Evolutionary conservation across 805 yeast species (phyloP), one percentile per base, ranked within the genome.

Genomic region (Pichia eremophila): DNA sequence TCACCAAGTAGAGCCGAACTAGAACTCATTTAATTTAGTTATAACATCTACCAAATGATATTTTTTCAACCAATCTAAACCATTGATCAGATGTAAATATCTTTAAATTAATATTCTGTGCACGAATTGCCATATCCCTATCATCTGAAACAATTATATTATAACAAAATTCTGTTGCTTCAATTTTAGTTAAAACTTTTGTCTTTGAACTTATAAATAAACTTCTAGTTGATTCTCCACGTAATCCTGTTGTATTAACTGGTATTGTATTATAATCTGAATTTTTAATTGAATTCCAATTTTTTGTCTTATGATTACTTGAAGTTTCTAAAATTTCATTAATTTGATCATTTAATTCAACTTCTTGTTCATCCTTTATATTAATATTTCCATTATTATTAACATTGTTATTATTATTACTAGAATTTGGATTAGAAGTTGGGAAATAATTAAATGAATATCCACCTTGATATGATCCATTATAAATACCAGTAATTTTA

Each of bases 141-240:
- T 85, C 91, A 63, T 85, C 91, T 2, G 90, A 81, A 36, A 85
- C 76, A 44, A 85, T 64, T 28, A 82, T 72, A 52, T 84, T 78
- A 59, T 78, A 79, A 43, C 73, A 67, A 60, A 80, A 78, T 28
- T 61, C 58, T 45, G 64, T 63, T 15, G 80, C 71, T 37, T 69
- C 65, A n/a, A 50, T 46, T 15, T 59, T 51, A 36, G 43, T 56
- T 57, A 72, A 46, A 56, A 59, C 46, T 12, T 31, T 40, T 18
- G 29, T 34, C 25, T 51, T 51, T 5, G 52, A 45, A 19, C 47
- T 36, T 8, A 51, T 41, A 34, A 46, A 49, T 9, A 49, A 12
- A 15, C 41, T 15, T 22, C 48, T 47, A 29, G 49, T 27, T 25
- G 29, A 15, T 29, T 48, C 47, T n/a, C 54, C 54, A 12, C 54